Conservation (phyloP, 495 filamentous ascomycete species). For the Bacidia rubella region DNA sequence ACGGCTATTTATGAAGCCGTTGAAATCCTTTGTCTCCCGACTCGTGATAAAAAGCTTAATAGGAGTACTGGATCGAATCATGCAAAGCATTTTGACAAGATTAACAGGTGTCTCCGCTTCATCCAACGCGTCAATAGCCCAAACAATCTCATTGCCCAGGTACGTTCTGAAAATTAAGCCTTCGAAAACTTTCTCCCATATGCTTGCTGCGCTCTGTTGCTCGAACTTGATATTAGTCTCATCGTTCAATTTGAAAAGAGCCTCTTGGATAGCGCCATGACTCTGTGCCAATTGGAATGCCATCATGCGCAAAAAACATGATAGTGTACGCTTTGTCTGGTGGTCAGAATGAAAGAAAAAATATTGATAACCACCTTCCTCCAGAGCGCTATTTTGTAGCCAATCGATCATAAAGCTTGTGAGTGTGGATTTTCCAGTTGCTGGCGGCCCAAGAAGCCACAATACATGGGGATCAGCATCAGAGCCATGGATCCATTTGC, state of each 20-base stretch:
- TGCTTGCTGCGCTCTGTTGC: not conserved
- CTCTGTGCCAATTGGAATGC: constrained; percentile 21
- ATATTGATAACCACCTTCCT: constrained; percentile 18
- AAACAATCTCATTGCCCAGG: constrained; percentile 12
- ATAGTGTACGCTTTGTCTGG: constrained; percentile 16
- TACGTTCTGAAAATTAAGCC: not conserved
- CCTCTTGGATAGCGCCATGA: not conserved
- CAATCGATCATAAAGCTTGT: constrained; percentile 15
- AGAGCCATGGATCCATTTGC: constrained; percentile 19
- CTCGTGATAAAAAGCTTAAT: constrained; percentile 24
- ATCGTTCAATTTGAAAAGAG: constrained; percentile 2
- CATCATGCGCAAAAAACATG: constrained; percentile 21
- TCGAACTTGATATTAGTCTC: constrained; percentile 7
- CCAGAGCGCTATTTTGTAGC: constrained; percentile 3
- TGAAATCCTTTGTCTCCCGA: constrained; percentile 6
- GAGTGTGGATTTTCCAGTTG: constrained; percentile 25
- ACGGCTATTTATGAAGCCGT: not conserved
- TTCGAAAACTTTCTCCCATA: constrained; percentile 1
- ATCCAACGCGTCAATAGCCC: constrained; percentile 18
- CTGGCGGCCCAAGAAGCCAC: constrained; percentile 25
- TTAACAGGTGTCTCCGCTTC: constrained; percentile 11
- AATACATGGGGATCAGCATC: constrained; percentile 16
- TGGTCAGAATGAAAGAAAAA: constrained; percentile 26
- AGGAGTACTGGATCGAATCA: constrained; percentile 9
- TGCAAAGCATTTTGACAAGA: constrained; percentile 5